Evolutionary conservation across 1,284 basidiomycete genomes (phyloP).

Genomic region (Cutaneotrichosporon sp.): DNA sequence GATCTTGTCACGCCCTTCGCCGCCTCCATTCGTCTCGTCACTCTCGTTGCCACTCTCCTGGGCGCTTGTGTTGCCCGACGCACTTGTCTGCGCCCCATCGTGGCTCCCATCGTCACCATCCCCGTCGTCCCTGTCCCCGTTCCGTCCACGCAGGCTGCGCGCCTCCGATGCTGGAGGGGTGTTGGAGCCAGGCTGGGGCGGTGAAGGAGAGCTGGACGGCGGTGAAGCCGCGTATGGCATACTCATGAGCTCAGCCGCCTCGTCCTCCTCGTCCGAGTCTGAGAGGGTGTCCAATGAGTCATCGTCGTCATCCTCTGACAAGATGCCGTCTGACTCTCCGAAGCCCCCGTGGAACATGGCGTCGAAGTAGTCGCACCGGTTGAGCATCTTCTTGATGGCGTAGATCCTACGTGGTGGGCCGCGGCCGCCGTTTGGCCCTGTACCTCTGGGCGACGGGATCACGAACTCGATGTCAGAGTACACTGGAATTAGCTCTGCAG

Average conservation of each 20-base stretch:
- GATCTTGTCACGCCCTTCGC: not conserved
- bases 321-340: constrained; percentile 31
- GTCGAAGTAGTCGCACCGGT: constrained; percentile 68
- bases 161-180: constrained; percentile 2
- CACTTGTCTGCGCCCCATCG: not conserved
- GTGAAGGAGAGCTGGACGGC: not conserved
- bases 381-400: constrained; percentile 64
- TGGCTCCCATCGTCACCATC: constrained; percentile 15
- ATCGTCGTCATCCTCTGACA: constrained; percentile 32
- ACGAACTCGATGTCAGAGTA: constrained; percentile 80
- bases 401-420: constrained; percentile 30
- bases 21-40: not conserved
- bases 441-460: constrained; percentile 50
- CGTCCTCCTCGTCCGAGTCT: constrained; percentile 48
- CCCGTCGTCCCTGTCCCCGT: not conserved
- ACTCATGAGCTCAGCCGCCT: constrained; percentile 20
- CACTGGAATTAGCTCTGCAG: constrained; percentile 47
- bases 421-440: not conserved
- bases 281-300: constrained; percentile 34
- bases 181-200: not conserved
- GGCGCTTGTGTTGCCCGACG: not conserved
- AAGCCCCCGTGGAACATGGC: constrained; percentile 46
- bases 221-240: not conserved
- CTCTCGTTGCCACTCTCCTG: not conserved
- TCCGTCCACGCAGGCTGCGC: not conserved